Percentiles rank a stretch among this genome's conserved stretches.
Evolutionary conservation across 1,284 basidiomycete genomes (phyloP).

Genomic region (Porogramme epimiltina): DNA sequence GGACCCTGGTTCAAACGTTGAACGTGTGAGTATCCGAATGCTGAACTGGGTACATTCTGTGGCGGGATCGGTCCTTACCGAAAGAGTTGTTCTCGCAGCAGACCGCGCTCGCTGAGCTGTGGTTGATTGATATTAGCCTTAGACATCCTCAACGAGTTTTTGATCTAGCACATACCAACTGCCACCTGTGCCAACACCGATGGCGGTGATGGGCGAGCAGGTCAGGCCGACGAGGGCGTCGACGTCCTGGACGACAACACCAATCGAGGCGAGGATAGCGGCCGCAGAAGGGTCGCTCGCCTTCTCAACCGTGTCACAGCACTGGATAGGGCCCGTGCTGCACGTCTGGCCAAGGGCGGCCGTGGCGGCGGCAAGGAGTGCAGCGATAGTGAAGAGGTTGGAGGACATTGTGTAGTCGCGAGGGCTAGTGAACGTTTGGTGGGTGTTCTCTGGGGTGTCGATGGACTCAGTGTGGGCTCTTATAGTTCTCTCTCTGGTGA

Average conservation of each 20-base stretch:
- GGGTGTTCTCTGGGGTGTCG: not conserved
- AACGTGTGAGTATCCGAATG: not conserved
- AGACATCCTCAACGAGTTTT: too few species aligned
- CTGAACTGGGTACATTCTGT: not conserved
- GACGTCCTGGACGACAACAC: constrained; percentile 14
- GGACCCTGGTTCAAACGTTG: constrained; percentile 5
- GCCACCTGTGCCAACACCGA: constrained; percentile 16
- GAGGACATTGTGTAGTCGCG: constrained; percentile 21
- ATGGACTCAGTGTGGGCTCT: not conserved
- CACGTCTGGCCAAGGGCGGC: constrained; percentile 18
- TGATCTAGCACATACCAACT: not conserved
- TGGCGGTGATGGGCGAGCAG: constrained; percentile 19
- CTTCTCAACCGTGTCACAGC: constrained; percentile 25
- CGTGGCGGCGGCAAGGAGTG: constrained; percentile 30
- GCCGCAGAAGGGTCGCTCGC: constrained; percentile 13
- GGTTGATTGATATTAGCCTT: too few species aligned
- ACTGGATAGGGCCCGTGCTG: constrained; percentile 21
- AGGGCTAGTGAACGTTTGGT: constrained; percentile 1
- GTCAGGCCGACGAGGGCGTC: constrained; percentile 12
- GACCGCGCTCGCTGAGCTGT: constrained; percentile 14
- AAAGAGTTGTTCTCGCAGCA: constrained; percentile 26
- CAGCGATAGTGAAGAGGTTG: constrained; percentile 18
- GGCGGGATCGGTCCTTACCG: not conserved
- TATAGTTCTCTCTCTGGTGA: not conserved
- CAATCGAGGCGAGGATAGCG: constrained; percentile 12